Conservation (phyloP, 768 basidiomycete genomes). For the Russula foetens region DNA sequence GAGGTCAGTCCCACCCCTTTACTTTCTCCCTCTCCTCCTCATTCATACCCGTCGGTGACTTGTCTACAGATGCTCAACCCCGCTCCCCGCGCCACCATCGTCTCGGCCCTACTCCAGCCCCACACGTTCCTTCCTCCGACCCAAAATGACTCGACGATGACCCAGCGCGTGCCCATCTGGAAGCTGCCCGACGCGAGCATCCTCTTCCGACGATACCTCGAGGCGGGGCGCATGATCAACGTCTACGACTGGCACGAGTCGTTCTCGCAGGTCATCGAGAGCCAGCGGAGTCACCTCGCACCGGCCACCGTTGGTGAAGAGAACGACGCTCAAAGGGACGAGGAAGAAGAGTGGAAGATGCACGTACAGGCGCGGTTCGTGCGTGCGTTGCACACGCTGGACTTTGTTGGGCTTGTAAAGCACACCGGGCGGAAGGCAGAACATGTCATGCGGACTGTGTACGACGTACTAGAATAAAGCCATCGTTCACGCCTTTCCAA, state of each 20-base stretch:
- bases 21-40: neutral
- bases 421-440: slow-evolving; percentile 73
- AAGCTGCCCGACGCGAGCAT: slow-evolving; percentile 69
- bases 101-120: slow-evolving; percentile 55
- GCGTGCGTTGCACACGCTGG: slow-evolving; percentile 72
- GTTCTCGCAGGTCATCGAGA: slow-evolving; percentile 60
- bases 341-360: slow-evolving; percentile 45
- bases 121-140: slow-evolving; percentile 34
- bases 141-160: neutral
- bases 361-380: slow-evolving; percentile 75
- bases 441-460: slow-evolving; percentile 62
- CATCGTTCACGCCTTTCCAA: too few relatives aligned
- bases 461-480: slow-evolving; percentile 36
- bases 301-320: neutral
- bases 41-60: neutral
- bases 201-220: slow-evolving; percentile 66
- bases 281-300: slow-evolving; percentile 32
- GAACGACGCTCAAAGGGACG: slow-evolving; percentile 21
- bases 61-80: slow-evolving; percentile 55
- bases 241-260: slow-evolving; percentile 85
- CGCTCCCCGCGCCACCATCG: slow-evolving; percentile 49
- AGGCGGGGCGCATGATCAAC: slow-evolving; percentile 78
- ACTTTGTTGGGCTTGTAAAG: slow-evolving; percentile 72
- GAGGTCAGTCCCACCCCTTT: slow-evolving; percentile 38
- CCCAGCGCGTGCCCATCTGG: slow-evolving; percentile 30